Percentiles rank a stretch among this genome's conserved stretches.
Conservation (phyloP, 495 filamentous ascomycete genomes). For the Aspergillus steynii region DNA sequence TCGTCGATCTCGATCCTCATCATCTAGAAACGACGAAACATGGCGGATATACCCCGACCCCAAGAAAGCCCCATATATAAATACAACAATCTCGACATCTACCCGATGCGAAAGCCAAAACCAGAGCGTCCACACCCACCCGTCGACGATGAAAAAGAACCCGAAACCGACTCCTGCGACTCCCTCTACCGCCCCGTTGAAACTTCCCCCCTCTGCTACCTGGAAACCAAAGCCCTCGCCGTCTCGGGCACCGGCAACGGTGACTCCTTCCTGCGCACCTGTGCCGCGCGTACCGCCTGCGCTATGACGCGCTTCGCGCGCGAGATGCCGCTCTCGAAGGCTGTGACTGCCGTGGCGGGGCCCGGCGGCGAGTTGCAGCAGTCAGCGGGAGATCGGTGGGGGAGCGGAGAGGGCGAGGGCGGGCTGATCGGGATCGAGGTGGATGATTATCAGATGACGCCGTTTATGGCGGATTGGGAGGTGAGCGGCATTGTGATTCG, state of each 20-base stretch:
- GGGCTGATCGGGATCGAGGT: slow-evolving; percentile 87
- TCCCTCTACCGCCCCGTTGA: too few species aligned
- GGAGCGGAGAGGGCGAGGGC: slow-evolving; percentile 77
- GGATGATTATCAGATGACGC: too few species aligned
- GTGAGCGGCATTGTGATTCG: slow-evolving; percentile 4
- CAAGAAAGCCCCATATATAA: too few species aligned
- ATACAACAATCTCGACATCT: too few species aligned
- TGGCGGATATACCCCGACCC: too few species aligned
- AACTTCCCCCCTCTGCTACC: too few species aligned
- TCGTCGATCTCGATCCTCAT: not conserved
- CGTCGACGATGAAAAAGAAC: too few species aligned
- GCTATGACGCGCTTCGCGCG: slow-evolving; percentile 70
- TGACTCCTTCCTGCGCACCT: slow-evolving; percentile 78
- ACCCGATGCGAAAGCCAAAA: too few species aligned
- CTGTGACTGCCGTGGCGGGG: slow-evolving; percentile 65
- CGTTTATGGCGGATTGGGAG: not conserved
- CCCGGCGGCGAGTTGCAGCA: slow-evolving; percentile 71
- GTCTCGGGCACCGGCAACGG: slow-evolving; percentile 89
- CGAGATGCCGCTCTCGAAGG: slow-evolving; percentile 35
- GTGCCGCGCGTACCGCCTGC: slow-evolving; percentile 70
- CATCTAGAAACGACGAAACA: not conserved
- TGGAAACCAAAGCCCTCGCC: slow-evolving; percentile 54
- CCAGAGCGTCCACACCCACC: too few species aligned
- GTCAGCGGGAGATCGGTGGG: slow-evolving; percentile 77
- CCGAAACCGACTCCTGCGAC: too few species aligned